A percentile compares a stretch with the other conserved stretches of the same genome.
Evolutionary conservation across 1,284 basidiomycete species (phyloP).

Genomic region (Apiotrichum akiyoshidainum): DNA sequence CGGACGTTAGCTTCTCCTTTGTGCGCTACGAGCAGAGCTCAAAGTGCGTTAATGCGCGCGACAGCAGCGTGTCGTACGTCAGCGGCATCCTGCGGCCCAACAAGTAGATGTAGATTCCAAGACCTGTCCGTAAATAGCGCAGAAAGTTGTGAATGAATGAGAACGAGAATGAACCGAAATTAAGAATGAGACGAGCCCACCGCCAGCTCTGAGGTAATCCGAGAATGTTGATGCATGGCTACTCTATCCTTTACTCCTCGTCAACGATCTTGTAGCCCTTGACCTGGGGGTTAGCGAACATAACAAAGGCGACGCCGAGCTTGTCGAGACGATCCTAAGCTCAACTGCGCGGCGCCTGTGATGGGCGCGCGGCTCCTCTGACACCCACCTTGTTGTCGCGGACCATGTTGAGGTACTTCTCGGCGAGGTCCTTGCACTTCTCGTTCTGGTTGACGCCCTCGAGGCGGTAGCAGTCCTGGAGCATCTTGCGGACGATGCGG

Average conservation of each 20-base stretch:
- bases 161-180: too few species aligned
- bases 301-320: too few species aligned
- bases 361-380: too few species aligned
- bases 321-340: too few species aligned
- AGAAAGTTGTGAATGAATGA: background rate
- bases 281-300: conserved; percentile 49
- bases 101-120: background rate
- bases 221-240: conserved; percentile 23
- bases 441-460: conserved; percentile 91
- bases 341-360: too few species aligned
- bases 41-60: conserved; percentile 62
- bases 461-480: conserved; percentile 83
- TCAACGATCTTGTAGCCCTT: conserved; percentile 60
- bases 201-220: background rate
- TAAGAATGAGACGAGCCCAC: too few species aligned
- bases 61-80: conserved; percentile 94
- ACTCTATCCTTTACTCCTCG: conserved; percentile 32
- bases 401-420: conserved; percentile 79
- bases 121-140: too few species aligned
- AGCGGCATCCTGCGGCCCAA: conserved; percentile 56
- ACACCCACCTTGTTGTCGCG: conserved; percentile 75
- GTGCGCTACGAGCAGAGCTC: conserved; percentile 91
- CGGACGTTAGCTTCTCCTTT: conserved; percentile 57
- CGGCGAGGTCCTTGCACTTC: conserved; percentile 80
- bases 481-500: conserved; percentile 81